Evolutionary conservation across 306 rosid genomes (phyloP).

Genomic region (Prunus davidiana): DNA sequence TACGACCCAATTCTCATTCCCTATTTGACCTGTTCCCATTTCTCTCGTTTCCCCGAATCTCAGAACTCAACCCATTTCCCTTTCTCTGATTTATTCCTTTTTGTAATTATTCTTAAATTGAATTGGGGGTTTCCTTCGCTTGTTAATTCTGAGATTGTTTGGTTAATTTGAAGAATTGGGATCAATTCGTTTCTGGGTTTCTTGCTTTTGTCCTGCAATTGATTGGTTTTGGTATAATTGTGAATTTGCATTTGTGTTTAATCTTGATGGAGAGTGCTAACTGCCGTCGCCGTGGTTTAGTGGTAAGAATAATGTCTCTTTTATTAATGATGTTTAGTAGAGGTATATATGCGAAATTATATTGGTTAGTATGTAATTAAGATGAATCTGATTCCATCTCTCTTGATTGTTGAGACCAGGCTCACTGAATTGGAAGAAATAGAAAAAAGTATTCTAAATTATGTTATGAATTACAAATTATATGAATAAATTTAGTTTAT

Average conservation of each 20-base stretch:
- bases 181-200: slow-evolving; percentile 18
- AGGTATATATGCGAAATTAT: background rate
- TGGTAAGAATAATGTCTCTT: slow-evolving; percentile 39
- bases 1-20: background rate
- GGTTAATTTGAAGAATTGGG: slow-evolving; percentile 17
- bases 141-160: background rate
- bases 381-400: background rate
- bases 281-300: slow-evolving; percentile 39
- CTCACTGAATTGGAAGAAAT: background rate
- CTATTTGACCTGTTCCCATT: background rate
- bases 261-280: slow-evolving; percentile 48
- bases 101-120: background rate
- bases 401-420: background rate
- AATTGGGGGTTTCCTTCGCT: background rate
- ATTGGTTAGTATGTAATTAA: background rate
- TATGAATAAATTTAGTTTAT: background rate
- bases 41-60: background rate
- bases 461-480: background rate
- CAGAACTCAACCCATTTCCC: background rate
- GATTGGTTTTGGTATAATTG: background rate
- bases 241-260: background rate
- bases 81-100: background rate
- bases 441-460: background rate
- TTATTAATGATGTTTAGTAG: background rate
- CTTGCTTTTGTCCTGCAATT: slow-evolving; percentile 11